Evolutionary conservation across 2,329 filamentous ascomycete species (phyloP), one percentile per base, ranked within the genome.

Genomic region (Trichoderma hamatum): DNA sequence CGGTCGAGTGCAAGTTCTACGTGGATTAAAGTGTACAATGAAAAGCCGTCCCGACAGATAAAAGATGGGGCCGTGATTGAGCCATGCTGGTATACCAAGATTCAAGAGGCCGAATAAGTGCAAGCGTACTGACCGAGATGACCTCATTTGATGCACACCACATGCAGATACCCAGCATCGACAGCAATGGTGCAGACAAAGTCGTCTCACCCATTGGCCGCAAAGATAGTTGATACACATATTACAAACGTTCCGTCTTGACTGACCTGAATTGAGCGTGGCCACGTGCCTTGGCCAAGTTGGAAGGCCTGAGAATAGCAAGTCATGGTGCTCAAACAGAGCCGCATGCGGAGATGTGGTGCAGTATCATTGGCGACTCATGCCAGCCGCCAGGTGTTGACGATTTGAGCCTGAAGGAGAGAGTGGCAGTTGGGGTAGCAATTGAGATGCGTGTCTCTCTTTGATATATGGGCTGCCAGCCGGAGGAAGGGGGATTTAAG

Each of bases 301-400:
- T 30, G 24, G 54, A 4, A 59, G 52, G 64, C 51, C 54, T 26
- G 39, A 30, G 32, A 54, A 30, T 69, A 11, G 46, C 11, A 32
- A 73, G 71, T 64, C 52, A 58, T 54, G 69, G 49, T 66, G 43
- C 61, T 55, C 49, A 46, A 71, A 69, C 70, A 73, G 73, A 76
- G 74, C 71, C 72, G 70, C 74, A 73, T 62, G 49, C 39, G 21
- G 51, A 70, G 69, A 78, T 76, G 76, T 78, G 75, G 71, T 72
- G 70, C 70, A 55, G 67, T 68, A 61, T 72, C 70, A 76, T 76
- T 78, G 76, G 76, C 70, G 68, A 69, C 43, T 51, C n/a, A 5
- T 36, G 26, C 43, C 7, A 59, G 39, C 66, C 62, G 36, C 62
- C 49, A 67, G n/a, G 51, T 60, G 6, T 21, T 51, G 16, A 24